These are phyloP conservation scores for Scytalidium sp. DNA, from an alignment of 2,329 filamentous ascomycete genomes.

Conservation along the genomic window DNA sequence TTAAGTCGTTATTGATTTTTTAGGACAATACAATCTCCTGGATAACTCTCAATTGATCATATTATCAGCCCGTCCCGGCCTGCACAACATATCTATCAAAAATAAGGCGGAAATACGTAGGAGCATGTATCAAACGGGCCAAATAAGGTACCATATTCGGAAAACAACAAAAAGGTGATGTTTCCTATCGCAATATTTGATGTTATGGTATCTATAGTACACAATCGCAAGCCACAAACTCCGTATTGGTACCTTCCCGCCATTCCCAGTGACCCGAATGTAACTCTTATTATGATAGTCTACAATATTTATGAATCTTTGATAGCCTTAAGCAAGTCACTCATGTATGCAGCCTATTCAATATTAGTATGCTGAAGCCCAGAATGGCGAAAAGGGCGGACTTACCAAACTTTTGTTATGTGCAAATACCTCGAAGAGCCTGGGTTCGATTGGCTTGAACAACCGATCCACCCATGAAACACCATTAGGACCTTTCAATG, in stretches of 20 bases:
- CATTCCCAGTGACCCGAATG: neutral
- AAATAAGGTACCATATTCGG: no score
- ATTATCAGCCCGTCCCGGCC: no score
- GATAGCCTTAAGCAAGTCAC: slow-evolving; percentile 12
- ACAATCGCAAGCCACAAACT: neutral
- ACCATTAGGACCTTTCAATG: slow-evolving; percentile 46
- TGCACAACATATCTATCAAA: no score
- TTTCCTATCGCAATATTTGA: neutral
- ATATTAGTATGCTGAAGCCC: neutral
- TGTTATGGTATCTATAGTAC: neutral
- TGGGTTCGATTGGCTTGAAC: slow-evolving; percentile 63
- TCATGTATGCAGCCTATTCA: slow-evolving; percentile 10
- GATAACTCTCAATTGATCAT: no score
- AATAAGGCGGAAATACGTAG: no score
- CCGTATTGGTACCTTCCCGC: neutral
- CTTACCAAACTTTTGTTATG: slow-evolving; percentile 63
- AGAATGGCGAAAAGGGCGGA: neutral
- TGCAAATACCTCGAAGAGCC: slow-evolving; percentile 66
- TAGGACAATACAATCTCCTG: no score
- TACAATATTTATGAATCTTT: slow-evolving; percentile 11
- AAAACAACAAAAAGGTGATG: neutral
- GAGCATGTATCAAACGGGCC: no score
- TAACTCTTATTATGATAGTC: neutral
- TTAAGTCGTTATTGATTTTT: no score
- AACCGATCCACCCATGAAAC: slow-evolving; percentile 65